Evolutionary conservation across 2,329 filamentous ascomycete species (phyloP), one percentile per base, ranked within the genome.

Genomic region (Alternaria arborescens): DNA sequence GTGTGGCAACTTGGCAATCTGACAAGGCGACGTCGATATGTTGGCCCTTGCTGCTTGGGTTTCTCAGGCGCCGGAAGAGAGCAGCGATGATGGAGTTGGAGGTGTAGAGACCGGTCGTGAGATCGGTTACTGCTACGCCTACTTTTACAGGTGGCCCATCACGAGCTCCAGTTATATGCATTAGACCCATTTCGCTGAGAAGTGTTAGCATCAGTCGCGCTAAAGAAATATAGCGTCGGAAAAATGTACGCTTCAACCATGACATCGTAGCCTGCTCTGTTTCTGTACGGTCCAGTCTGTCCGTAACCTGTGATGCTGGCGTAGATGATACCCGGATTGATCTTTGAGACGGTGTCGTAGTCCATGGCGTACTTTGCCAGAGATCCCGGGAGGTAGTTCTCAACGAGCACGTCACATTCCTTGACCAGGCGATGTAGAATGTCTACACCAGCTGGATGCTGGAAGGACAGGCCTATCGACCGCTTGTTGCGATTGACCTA

Each of bases 401-500:
- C 95, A 0, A 99, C 95, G 1, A 99, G 84, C 6, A 99, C 90
- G 77, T 99, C 95, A 74, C 92, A 95, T 75, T 92, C 89, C 62
- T 89, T 89, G 2, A 88, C 93, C 0, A 99, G 86, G 70, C 89
- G 89, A 80, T 97, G 94, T 5, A 99, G 83, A 58, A 99, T 93
- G 12, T 92, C 88, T 24, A 97, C 90, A 8, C 95, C 95, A 1
- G 89, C 86, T 28, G 89, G 86, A 71, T 97, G 89, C 70, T 95
- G 91, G 74, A 99, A 99, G 0, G 94, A 97, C 1, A 99, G 84
- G 0, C 88, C 95, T 2, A 99, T 80, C 0, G 94, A 98, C 77
- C 95, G 97, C 78, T 99, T 99, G 82, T 99, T 99, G 52, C 95
- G 91, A 75, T 98, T 98, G 16, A 93, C 92, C 93, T 97, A 64